Percentiles rank a stretch among this genome's conserved stretches.
Evolutionary conservation across 2,329 filamentous ascomycete species (phyloP).

Genomic region (Botryotinia globosa): DNA sequence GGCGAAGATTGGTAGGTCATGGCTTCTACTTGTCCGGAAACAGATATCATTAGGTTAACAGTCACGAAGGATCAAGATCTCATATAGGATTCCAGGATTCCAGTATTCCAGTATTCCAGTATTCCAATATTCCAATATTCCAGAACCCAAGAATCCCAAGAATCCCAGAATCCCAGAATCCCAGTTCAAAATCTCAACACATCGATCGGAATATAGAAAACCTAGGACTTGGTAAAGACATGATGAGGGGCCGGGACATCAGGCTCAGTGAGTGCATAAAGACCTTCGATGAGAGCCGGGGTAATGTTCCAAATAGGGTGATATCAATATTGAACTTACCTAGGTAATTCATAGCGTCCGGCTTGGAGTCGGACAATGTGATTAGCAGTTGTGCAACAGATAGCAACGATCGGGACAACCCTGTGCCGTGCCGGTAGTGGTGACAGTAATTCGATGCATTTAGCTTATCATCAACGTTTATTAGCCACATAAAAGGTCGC

Average conservation of each 20-base stretch:
- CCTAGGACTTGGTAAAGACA: conserved; percentile 2
- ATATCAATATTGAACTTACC: neutral
- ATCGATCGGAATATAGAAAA: neutral
- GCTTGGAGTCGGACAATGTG: neutral
- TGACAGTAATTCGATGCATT: neutral
- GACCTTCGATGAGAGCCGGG: neutral
- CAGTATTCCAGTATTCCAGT: neutral
- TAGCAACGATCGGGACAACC: neutral
- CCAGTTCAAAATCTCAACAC: neutral
- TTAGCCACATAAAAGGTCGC: neutral
- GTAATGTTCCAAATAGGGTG: neutral
- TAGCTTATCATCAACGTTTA: neutral
- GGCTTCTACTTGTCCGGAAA: neutral
- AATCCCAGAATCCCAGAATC: neutral
- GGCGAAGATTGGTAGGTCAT: neutral
- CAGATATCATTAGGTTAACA: neutral
- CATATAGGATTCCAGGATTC: neutral
- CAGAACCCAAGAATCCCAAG: neutral
- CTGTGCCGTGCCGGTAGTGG: neutral
- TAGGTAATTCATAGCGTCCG: too few relatives aligned
- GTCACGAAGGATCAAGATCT: conserved; percentile 1
- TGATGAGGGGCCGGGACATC: neutral
- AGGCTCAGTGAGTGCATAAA: neutral
- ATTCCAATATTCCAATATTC: neutral
- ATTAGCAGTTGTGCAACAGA: neutral